Base-by-base conservation (phyloP, 1,139 yeast genomes). In the Meyerozyma athensensis region DNA sequence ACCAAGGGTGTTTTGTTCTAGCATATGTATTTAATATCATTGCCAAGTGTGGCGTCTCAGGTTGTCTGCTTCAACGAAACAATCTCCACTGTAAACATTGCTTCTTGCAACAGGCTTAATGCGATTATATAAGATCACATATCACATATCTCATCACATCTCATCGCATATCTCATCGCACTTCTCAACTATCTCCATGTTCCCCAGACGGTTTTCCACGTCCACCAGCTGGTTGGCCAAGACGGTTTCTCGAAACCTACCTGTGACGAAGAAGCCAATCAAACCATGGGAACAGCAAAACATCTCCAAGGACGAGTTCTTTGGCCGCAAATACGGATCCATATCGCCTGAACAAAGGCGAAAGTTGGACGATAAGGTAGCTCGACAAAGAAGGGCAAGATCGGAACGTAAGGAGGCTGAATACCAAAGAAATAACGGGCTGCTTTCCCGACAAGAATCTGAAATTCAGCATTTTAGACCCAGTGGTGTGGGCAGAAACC, bases 1-100 rank as follows among this genome's bases (percentile, higher is more conserved):
- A 92, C 98, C 19, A 92, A 92, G 63, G 98, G 98, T 36, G 98
- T 92, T 7, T 70, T 92, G 37, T 79, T 78, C 55, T 79, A 53
- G n/a, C n/a, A n/a, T n/a, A n/a, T n/a, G n/a, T n/a, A n/a, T n/a
- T n/a, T n/a, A n/a, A n/a, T n/a, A n/a, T n/a, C n/a, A n/a, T n/a
- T n/a, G n/a, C n/a, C n/a, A n/a, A n/a, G n/a, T n/a, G n/a, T n/a
- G n/a, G n/a, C n/a, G n/a, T n/a, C 23, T 21, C 10, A 21, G 3
- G 23, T 21, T 21, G 23, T 7, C 9, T 22, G 6, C 24, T 22
- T 10, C 24, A 22, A 10, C n/a, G n/a, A n/a, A n/a, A n/a, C n/a
- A n/a, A n/a, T n/a, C n/a, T n/a, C n/a, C n/a, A n/a, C n/a, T n/a
- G n/a, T n/a, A n/a, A n/a, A n/a, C n/a, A n/a, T n/a, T n/a, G n/a